These are phyloP conservation scores for Barbarea vulgaris DNA, from an alignment of 345 rosid species.

Conservation along the genomic window DNA sequence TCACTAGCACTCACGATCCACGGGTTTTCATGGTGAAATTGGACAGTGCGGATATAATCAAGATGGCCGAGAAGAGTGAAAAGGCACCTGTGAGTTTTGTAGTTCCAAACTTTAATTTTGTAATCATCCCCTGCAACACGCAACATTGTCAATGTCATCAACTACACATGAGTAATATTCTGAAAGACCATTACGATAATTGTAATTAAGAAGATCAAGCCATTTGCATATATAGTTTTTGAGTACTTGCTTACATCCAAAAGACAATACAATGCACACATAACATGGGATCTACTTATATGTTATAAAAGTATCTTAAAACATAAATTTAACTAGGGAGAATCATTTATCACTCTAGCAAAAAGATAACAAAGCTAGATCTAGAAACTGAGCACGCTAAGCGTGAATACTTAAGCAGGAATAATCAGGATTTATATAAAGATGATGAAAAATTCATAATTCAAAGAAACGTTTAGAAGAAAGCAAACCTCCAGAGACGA, in stretches of 20 bases:
- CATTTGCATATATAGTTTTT: constrained; percentile 2
- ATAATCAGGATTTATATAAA: neutral
- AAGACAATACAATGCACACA: neutral
- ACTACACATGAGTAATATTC: neutral
- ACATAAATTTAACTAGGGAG: neutral
- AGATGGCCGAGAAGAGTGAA: constrained; percentile 97
- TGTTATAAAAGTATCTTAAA: neutral
- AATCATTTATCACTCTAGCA: constrained; percentile 9
- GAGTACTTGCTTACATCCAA: neutral
- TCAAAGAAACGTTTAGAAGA: neutral
- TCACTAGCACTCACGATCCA: constrained; percentile 99
- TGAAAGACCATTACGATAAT: neutral
- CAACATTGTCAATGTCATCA: constrained; percentile 6
- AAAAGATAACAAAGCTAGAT: neutral
- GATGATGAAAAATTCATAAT: neutral
- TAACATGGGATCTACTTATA: neutral
- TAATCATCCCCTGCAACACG: constrained; percentile 83
- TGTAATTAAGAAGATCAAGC: constrained; percentile 18
- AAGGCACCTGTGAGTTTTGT: constrained; percentile 84
- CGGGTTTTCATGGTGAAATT: constrained; percentile 94
- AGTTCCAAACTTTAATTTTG: constrained; percentile 98
- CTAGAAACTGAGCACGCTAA: neutral
- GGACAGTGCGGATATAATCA: constrained; percentile 95
- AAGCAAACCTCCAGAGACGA: constrained; percentile 89
- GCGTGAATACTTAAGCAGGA: neutral